Base-by-base conservation (phyloP, 169 alveolate species). In the Plasmodium cynomolgi region DNA sequence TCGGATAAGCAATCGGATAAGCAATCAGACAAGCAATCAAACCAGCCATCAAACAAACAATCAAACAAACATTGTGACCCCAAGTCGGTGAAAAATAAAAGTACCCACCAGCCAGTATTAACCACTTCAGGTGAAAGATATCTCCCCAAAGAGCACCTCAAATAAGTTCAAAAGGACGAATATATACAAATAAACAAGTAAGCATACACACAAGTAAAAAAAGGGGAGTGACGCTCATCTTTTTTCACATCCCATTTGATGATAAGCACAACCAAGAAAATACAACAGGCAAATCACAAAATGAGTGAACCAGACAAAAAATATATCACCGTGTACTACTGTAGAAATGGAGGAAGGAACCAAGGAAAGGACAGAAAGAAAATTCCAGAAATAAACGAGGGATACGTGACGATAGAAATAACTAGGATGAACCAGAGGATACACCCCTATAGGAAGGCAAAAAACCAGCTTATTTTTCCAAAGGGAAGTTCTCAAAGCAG, bases 401-500 rank as follows among this genome's bases (percentile, higher is more conserved):
- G 92, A 0, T 71, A 72, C 56, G 92, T 84, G 4, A 71, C 84
- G 17, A 84, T 84, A 71, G 84, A 84, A 72, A 41, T 84, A 71
- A 84, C 81, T 71, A 37, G 83, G 79, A 37, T 71, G 39, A 56
- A 84, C 23, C 84, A 41, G 20, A 72, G 74, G 39, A 84, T 71
- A 71, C 56, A 31, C 20, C 26, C 92, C 56, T 33, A 39, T 72
- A 84, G 73, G 26, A 84, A 71, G 74, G 74, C 50, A 72, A 41
- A 72, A 33, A 72, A 15, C 9, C 37, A 82, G 23, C 13, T n/a
- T 31, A 68, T 84, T 0, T 31, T 72, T 23, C 75, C 29, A 23
- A 71, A 34, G 33, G 20, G 77, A 9, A 23, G n/a, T 68, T 23
- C 34, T 23, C 33, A 68, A 68, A 23, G 37, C 4, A 9, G 31